Conservation (phyloP, 2,329 filamentous ascomycete species). For the Pseudodiploospora longispora region DNA sequence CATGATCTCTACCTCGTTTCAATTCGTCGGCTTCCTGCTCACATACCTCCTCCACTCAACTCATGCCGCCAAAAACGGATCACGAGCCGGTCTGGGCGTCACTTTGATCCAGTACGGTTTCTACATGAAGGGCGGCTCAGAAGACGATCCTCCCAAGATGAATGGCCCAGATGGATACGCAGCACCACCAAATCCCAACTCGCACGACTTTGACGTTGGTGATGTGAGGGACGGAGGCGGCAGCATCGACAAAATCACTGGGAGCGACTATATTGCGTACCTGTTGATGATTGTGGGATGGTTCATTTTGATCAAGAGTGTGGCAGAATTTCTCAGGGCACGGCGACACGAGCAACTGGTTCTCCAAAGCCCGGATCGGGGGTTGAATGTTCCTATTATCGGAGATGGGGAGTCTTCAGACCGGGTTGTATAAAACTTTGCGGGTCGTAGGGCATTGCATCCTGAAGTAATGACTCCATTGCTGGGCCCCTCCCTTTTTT, state of each 20-base stretch:
- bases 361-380: constrained; percentile 83
- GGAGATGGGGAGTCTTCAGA: constrained; percentile 77
- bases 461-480: too few relatives aligned
- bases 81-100: constrained; percentile 85
- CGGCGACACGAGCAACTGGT: constrained; percentile 89
- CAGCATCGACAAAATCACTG: constrained; percentile 51
- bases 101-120: constrained; percentile 96
- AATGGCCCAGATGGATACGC: constrained; percentile 51
- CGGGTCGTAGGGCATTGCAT: too few relatives aligned
- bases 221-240: constrained; percentile 47
- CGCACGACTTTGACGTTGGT: constrained; percentile 76
- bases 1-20: constrained; percentile 97
- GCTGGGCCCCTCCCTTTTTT: too few relatives aligned
- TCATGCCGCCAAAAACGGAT: constrained; percentile 96
- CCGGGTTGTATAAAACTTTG: constrained; percentile 53
- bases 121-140: constrained; percentile 68
- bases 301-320: constrained; percentile 93
- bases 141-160: constrained; percentile 35
- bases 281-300: constrained; percentile 93
- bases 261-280: constrained; percentile 85
- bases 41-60: constrained; percentile 97
- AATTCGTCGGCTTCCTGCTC: constrained; percentile 92
- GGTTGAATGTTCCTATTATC: constrained; percentile 76
- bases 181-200: constrained; percentile 77
- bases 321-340: constrained; percentile 82